Evolutionary conservation across 108 stramenopile species (phyloP), one percentile per base, ranked within the genome.

Genomic region (Fistulifera pelliculosa): DNA sequence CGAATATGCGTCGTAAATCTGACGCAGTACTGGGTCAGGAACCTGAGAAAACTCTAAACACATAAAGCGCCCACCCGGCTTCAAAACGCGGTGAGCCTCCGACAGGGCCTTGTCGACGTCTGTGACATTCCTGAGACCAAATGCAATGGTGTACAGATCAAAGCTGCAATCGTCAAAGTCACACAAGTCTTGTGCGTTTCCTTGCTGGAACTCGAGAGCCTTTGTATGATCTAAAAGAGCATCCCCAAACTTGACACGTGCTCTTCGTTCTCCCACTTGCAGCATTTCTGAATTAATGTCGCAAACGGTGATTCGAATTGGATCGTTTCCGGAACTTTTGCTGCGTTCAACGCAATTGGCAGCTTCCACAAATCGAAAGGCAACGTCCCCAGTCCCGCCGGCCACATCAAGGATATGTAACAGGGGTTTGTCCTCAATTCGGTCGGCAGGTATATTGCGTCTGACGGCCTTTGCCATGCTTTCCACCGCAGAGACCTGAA

Each of bases 281-380:
- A 99, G 71, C 98, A 99, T 99, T 52, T 95, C 93, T 14, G 75
- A 61, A 65, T 99, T 99, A 58, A 98, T 96, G 65, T 99, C 98
- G 55, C 87, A 94, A 8, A 99, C 94, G 0, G 90, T 93, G n/a
- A 99, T 80, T n/a, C 65, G 48, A 28, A 89, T 60, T 27, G 70
- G 71, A 66, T 90, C 79, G 19, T 31, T 16, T 41, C 45, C 54
- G 25, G 63, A 68, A 12, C 62, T 64, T 47, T 58, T 63, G 58
- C 65, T 54, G 5, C 83, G 76, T 56, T 85, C 85, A 28, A 49
- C 48, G 44, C 84, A 84, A 13, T 67, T 62, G 15, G 86, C 77
- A 4, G 82, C 81, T 7, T 93, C 86, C 21, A 90, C 60, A 40
- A 94, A 84, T 22, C 96, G 93, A 76, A 99, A 99, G 24, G 94